Conservation (phyloP, 139 green algal genomes). For the Cymbomonas tetramitiformis region DNA sequence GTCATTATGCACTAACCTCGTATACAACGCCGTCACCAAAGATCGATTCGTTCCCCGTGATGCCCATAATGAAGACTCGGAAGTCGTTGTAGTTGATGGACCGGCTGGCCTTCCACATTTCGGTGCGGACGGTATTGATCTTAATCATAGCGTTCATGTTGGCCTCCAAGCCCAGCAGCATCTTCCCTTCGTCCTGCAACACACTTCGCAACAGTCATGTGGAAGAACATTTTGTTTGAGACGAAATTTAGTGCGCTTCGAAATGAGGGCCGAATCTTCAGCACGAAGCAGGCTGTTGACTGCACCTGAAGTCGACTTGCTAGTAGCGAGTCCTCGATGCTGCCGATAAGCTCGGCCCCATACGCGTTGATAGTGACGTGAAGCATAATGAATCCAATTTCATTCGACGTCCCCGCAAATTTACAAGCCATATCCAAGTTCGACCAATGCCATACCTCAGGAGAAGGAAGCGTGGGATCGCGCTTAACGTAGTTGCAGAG, state of each 20-base stretch:
- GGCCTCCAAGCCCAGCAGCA: no score
- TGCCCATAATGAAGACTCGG: slow-evolving; percentile 5
- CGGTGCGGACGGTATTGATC: not conserved
- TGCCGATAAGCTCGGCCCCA: not conserved
- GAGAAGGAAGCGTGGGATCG: no score
- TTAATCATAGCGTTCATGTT: no score
- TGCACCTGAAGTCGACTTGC: no score
- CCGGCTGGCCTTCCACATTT: not conserved
- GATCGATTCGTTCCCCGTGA: not conserved
- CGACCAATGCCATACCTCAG: not conserved
- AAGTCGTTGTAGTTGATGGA: slow-evolving; percentile 13
- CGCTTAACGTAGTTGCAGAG: not conserved
- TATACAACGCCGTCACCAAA: slow-evolving; percentile 6
- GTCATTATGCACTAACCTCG: no score
- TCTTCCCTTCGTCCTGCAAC: no score
- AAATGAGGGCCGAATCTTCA: no score
- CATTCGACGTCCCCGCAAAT: not conserved
- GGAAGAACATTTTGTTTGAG: no score
- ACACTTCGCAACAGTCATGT: no score
- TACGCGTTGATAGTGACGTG: slow-evolving; percentile 10
- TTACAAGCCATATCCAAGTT: not conserved
- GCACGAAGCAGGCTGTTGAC: no score
- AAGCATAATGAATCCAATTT: slow-evolving; percentile 4
- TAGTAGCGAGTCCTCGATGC: not conserved
- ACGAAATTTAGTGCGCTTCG: no score